phyloP scores from a whole-genome alignment of 495 filamentous ascomycete genomes.

The Daldinia decipiens region DNA sequence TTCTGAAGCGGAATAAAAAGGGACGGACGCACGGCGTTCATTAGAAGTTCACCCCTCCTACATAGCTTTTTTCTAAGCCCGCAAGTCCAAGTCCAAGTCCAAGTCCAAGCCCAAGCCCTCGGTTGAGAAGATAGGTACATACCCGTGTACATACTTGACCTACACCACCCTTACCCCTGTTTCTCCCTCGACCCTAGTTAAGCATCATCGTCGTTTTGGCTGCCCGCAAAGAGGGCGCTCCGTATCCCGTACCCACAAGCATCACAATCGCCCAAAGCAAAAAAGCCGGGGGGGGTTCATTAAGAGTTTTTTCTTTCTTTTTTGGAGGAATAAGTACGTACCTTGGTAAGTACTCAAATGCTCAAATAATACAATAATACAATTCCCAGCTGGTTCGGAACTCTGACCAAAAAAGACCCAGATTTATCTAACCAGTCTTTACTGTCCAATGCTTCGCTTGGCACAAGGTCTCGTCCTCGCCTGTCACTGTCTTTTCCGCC shows the following conservation, averaged over 20 bases:
- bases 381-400: conserved; percentile 15
- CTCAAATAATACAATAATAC: not conserved
- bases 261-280: conserved; percentile 25
- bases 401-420: conserved; percentile 31
- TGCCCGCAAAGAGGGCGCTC: conserved; percentile 40
- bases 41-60: conserved; percentile 16
- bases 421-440: conserved; percentile 38
- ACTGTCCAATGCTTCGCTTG: conserved; percentile 45
- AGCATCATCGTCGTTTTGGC: conserved; percentile 46
- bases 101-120: conserved; percentile 28
- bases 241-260: conserved; percentile 40
- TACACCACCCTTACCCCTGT: conserved; percentile 34
- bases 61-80: conserved; percentile 14
- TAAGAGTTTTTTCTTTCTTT: not conserved
- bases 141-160: not conserved
- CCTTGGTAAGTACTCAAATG: not conserved
- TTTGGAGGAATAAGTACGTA: not conserved
- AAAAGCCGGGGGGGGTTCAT: not conserved
- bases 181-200: conserved; percentile 40
- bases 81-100: conserved; percentile 27
- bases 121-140: conserved; percentile 25
- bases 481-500: conserved; percentile 45
- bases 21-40: conserved; percentile 20
- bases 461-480: conserved; percentile 43
- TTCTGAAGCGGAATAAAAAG: conserved; percentile 4